Evolutionary conservation across 257 asterid species (phyloP).

Genomic region (Ilex asprella): DNA sequence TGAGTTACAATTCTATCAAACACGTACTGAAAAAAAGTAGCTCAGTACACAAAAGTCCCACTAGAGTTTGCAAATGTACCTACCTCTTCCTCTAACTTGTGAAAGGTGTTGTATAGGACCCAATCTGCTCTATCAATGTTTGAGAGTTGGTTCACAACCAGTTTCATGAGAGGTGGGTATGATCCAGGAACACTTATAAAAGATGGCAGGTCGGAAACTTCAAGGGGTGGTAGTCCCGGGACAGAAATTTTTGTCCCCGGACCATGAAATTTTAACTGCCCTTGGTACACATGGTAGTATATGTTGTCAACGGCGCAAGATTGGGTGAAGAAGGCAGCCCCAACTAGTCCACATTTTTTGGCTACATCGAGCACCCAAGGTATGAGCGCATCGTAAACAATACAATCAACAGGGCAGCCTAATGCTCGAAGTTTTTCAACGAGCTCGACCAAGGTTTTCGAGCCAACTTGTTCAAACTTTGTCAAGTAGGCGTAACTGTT

Average conservation of each 20-base stretch:
- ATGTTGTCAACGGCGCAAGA: slow-evolving; percentile 7
- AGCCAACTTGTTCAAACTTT: neutral
- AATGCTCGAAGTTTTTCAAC: neutral
- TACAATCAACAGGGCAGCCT: slow-evolving; percentile 4
- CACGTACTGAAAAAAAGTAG: too few relatives aligned
- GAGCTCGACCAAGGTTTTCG: neutral
- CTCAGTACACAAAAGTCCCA: too few relatives aligned
- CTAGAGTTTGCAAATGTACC: too few relatives aligned
- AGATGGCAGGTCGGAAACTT: too few relatives aligned
- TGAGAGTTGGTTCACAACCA: slow-evolving; percentile 14
- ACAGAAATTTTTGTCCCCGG: neutral
- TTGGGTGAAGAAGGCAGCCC: slow-evolving; percentile 18
- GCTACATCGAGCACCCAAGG: slow-evolving; percentile 16
- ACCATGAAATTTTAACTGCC: slow-evolving; percentile 6
- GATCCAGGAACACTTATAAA: too few relatives aligned
- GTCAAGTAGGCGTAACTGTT: neutral
- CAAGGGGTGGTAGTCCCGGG: slow-evolving; percentile 3
- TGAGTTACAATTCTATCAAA: too few relatives aligned
- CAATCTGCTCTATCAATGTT: slow-evolving; percentile 27
- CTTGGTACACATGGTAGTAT: slow-evolving; percentile 12
- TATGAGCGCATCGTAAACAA: slow-evolving; percentile 15
- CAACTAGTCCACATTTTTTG: neutral
- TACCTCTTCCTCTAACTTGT: slow-evolving; percentile 30
- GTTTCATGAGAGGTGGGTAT: too few relatives aligned
- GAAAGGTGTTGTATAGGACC: slow-evolving; percentile 30